Evolutionary conservation across 2,329 filamentous ascomycete genomes (phyloP).

Genomic region (Pseudocercospora crystallina): DNA sequence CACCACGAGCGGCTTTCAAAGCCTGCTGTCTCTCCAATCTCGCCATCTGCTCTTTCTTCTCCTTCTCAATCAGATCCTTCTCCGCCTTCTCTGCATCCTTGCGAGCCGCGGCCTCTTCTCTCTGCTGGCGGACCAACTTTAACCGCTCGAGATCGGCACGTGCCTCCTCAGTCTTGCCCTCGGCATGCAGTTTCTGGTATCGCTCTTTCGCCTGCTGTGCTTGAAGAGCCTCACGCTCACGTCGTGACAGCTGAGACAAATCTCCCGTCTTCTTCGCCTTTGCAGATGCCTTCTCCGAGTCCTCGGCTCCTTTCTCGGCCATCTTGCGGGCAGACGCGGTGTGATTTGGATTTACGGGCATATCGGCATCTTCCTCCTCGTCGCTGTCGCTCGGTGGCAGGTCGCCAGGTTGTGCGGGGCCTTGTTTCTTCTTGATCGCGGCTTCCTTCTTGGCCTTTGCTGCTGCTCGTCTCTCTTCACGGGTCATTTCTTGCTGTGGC

Average conservation of each 20-base stretch:
- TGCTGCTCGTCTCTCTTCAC: constrained; percentile 82
- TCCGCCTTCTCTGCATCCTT: constrained; percentile 67
- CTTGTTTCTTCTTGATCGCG: constrained; percentile 72
- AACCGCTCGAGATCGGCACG: constrained; percentile 84
- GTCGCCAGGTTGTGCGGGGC: constrained; percentile 77
- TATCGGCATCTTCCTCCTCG: constrained; percentile 59
- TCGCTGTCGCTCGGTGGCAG: constrained; percentile 69
- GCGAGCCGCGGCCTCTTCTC: constrained; percentile 77
- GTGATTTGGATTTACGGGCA: constrained; percentile 92
- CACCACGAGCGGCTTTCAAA: constrained; percentile 40
- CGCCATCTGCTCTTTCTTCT: constrained; percentile 50
- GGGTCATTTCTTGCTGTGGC: constrained; percentile 58
- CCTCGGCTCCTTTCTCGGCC: constrained; percentile 57
- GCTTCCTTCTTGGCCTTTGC: constrained; percentile 91
- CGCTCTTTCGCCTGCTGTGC: constrained; percentile 85
- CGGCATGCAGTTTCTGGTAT: constrained; percentile 87
- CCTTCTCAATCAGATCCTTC: constrained; percentile 57
- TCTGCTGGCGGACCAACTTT: constrained; percentile 77
- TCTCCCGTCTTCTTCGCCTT: constrained; percentile 59
- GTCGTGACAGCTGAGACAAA: constrained; percentile 59
- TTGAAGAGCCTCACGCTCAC: constrained; percentile 76
- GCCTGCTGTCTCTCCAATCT: constrained; percentile 49
- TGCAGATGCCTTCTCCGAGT: constrained; percentile 49
- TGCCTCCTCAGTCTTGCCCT: constrained; percentile 95
- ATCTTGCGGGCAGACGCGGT: constrained; percentile 66